Base-by-base conservation (phyloP, 1,284 basidiomycete species). In the Vanrija humicola region DNA sequence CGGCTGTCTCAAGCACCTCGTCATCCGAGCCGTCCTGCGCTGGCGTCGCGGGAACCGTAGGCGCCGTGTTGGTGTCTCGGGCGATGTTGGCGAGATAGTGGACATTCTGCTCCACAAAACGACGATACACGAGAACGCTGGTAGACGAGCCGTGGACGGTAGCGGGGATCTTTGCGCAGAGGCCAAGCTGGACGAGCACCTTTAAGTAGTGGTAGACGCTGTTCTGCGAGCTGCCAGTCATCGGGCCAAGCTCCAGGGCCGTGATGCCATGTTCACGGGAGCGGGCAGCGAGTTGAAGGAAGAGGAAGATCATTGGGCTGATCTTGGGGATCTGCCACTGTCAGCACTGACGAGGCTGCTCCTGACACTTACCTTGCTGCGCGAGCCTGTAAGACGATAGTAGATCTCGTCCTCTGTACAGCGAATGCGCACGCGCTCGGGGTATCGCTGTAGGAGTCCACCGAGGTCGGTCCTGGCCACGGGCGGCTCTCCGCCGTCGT, bases 331-430 rank as follows among this genome's bases (percentile, higher is more conserved):
- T 60, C 72, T 73, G 53, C 28, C 43, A 59, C 43, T n/a, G 50
- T 54, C 34, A 51, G 44, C 38, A 6, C n/a, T 25, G 39, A 4
- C 39, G 1, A 9, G 39, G 19, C 3, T 8, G 15, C 5, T 1
- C 1, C 2, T 12, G 18, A 15, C 23, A 61, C 69, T 50, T 42
- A 73, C 70, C 55, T 59, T 63, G 23, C 66, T 58, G 54, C 70
- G 64, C 4, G 68, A 68, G 15, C 73, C 73, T 0, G 71, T 73
- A 44, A 75, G 54, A 15, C 69, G 63, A 46, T 64, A 70, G 56
- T 74, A 74, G 48, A 74, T 68, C 49, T 74, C 73, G 26, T 72
- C 66, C 39, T 70, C 70, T 7, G 60, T 67, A 28, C 68, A 69
- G 18, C 72, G 56, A 1, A 75, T 56, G n/a, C 73, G 56, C 18